These are phyloP conservation scores for Diaporthe aspalathi DNA, from an alignment of 2,329 filamentous ascomycete species.

Conservation along the genomic window DNA sequence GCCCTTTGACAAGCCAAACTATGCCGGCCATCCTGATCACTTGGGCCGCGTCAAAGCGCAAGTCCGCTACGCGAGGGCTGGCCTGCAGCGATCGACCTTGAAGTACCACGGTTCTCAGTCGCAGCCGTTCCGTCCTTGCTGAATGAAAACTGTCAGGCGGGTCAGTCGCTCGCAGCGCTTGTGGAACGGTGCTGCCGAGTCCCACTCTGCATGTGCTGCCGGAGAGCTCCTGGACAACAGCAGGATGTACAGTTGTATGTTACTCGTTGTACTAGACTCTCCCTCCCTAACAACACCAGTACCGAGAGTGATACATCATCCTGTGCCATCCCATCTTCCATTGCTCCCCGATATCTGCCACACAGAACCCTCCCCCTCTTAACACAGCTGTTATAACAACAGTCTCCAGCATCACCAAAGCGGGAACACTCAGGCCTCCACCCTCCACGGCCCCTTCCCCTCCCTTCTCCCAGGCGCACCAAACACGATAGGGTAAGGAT, in stretches of 20 bases:
- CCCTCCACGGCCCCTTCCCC: background rate
- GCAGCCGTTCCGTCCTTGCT: slow-evolving; percentile 1
- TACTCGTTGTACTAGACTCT: too few relatives aligned
- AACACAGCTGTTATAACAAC: background rate
- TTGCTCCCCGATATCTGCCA: background rate
- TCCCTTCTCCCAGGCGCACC: background rate
- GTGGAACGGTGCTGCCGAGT: background rate
- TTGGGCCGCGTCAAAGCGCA: slow-evolving; percentile 15
- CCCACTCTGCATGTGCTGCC: background rate
- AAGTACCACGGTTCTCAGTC: background rate
- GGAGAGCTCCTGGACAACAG: background rate
- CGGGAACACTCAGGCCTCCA: background rate
- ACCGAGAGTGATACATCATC: background rate
- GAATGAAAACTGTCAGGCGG: background rate
- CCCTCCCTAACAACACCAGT: background rate
- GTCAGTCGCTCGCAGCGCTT: background rate
- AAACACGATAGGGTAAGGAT: background rate
- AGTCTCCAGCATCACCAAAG: background rate
- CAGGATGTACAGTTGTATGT: too few relatives aligned
- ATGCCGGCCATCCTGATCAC: background rate
- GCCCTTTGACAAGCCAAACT: background rate
- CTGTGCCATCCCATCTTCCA: background rate
- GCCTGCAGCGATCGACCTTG: background rate
- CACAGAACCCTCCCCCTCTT: background rate
- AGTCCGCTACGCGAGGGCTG: background rate